Conservation (phyloP, 257 asterid genomes). For the Nicotiana undulata region DNA sequence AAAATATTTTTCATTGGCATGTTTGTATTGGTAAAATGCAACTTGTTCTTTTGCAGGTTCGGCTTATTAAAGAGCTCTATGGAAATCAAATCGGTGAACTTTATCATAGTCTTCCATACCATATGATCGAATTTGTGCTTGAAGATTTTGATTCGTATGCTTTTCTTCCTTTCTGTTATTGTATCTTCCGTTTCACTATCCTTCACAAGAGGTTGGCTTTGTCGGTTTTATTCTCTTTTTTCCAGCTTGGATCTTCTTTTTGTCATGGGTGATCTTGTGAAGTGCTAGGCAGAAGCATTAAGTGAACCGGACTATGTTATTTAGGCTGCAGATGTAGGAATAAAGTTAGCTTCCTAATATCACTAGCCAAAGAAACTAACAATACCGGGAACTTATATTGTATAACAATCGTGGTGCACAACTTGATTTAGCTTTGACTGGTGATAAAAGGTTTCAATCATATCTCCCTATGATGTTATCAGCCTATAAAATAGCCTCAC, state of each 20-base stretch:
- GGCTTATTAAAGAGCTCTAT: slow-evolving; percentile 85
- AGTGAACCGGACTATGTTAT: background rate
- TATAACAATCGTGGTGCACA: background rate
- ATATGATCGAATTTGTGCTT: slow-evolving; percentile 73
- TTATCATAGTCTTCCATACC: slow-evolving; percentile 86
- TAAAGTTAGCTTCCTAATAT: background rate
- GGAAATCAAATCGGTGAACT: slow-evolving; percentile 92
- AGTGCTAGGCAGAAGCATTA: background rate
- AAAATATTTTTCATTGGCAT: background rate
- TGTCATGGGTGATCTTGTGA: background rate
- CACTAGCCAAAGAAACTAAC: background rate
- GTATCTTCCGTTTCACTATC: slow-evolving; percentile 7
- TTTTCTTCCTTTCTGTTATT: slow-evolving; percentile 8
- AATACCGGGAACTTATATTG: background rate
- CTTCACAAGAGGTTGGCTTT: background rate
- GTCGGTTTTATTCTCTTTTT: background rate
- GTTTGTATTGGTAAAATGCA: slow-evolving; percentile 7
- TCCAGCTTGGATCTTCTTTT: background rate
- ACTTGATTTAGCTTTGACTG: background rate
- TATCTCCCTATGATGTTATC: background rate
- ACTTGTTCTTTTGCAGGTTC: slow-evolving; percentile 57
- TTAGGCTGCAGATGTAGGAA: background rate
- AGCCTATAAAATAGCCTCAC: background rate
- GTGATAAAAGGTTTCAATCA: background rate
- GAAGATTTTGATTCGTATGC: slow-evolving; percentile 77